Base-by-base conservation (phyloP, 2,329 filamentous ascomycete species). In the Epichloe elymi region DNA sequence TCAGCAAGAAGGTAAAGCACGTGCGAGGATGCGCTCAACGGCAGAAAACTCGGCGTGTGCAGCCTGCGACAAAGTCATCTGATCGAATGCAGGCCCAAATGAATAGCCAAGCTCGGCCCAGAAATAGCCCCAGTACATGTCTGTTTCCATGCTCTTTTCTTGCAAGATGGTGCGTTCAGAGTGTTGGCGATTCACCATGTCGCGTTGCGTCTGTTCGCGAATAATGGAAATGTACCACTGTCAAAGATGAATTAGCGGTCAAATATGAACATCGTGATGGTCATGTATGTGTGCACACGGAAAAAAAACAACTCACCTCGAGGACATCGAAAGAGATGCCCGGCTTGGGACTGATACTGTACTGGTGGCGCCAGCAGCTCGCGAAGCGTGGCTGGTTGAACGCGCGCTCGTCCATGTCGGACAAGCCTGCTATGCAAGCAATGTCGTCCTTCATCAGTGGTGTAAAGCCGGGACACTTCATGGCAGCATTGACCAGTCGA, bases 391-490 rank as follows among this genome's bases (percentile, higher is more conserved):
- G 78, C 59, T 75, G 68, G 45, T 72, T 72, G 57, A 70, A 73
- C 20, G 67, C 62, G 5, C 59, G 60, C 46, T 66, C 55, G 45
- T 68, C 66, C 15, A 55, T 44, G 0, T 70, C 64, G 0, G 59
- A 41, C 54, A 78, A 57, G 15, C 63, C 60, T 3, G 65, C 65
- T n/a, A 70, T 49, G 49, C 58, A 70, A 6, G 74, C 70, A 55
- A 84, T 69, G 56, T 79, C 74, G 57, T 82, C 76, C 64, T 83
- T 83, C 68, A 79, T 76, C n/a, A 73, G 54, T 1, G 75, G 67
- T 3, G 76, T 80, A 60, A 85, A 83, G 2, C 80, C 81, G 2
- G 74, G 70, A 58, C 81, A 85, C 3, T 67, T 63, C 66, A 84
- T 72, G 19, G 74, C 74, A 2, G 77, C 69, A 10, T 64, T 65